Evolutionary conservation across 345 rosid species (phyloP), one percentile per base, ranked within the genome.

Genomic region (Aurinia saxatilis): DNA sequence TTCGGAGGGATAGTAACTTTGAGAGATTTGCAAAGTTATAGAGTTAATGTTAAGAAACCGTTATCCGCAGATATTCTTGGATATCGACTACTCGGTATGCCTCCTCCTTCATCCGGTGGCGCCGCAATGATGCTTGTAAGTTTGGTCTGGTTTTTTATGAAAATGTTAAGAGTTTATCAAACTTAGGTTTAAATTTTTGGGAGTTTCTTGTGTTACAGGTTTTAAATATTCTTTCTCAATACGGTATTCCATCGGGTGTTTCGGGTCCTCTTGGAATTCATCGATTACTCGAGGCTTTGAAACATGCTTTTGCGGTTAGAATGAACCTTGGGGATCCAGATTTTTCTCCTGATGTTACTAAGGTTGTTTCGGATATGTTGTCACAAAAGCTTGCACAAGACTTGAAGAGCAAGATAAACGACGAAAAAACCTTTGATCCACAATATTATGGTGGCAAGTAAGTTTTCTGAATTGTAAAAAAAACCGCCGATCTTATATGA

Each of bases 281-380:
- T 23, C 68, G 84, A 36, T 52, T 50, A 10, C 60, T 79, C 6
- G 86, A 84, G 68, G 79, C 89, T 27, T 38, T 84, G 13, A 84
- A 81, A 61, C 84, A 84, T 27, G 78, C 75, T 2, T 77, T 81
- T 6, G 84, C 82, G 0, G 77, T 75, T 17, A 71, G 86, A 68
- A 81, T 81, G 84, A 83, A 79, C 56, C 80, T 81, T 1, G 86
- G 86, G 10, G 85, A 81, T 72, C 89, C 85, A 6, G 80, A 75
- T 10, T 81, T 78, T 14, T 12, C 29, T 0, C 27, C 27, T 23
- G 35, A 83, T 33, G 55, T 75, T 1, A 14, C 75, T 1, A 33
- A 60, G 21, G 81, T 73, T 55, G 27, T 79, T 5, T 73, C 79
- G 0, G 79, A 79, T 47, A 79, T 81, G 89, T 42, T 84, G 16